phyloP scores from a whole-genome alignment of 2,329 filamentous ascomycete species.

The Fusarium fujikuroi region DNA sequence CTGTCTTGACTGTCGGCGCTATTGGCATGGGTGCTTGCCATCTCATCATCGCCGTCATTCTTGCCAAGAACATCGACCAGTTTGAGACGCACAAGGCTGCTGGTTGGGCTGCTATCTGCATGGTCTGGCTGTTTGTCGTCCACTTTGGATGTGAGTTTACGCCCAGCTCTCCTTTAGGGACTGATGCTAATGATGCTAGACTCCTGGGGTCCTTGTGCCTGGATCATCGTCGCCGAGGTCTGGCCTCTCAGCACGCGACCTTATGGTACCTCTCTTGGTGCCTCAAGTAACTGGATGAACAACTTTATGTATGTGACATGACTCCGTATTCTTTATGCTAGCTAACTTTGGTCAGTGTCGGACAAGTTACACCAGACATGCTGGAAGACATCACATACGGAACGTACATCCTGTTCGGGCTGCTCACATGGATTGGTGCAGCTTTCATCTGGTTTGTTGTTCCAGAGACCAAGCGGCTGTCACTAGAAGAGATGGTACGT shows the following conservation, averaged over 20 bases:
- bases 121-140: constrained; percentile 80
- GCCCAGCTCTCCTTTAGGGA: fast-evolving
- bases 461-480: constrained; percentile 71
- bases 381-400: constrained; percentile 72
- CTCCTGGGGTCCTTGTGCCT: constrained; percentile 78
- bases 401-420: constrained; percentile 77
- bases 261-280: constrained; percentile 76
- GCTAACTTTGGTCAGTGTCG: constrained; percentile 55
- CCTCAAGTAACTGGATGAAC: constrained; percentile 72
- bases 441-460: constrained; percentile 72
- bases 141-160: constrained; percentile 69
- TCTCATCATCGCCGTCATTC: constrained; percentile 76
- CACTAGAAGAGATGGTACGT: constrained; percentile 71
- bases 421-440: constrained; percentile 71
- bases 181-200: constrained; percentile 45
- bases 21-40: constrained; percentile 77
- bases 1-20: constrained; percentile 70
- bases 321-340: fast-evolving
- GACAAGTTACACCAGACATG: constrained; percentile 77
- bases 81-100: constrained; percentile 67
- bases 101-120: constrained; percentile 74
- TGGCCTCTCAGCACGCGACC: constrained; percentile 77
- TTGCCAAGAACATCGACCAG: constrained; percentile 69
- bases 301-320: constrained; percentile 59
- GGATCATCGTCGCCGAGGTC: constrained; percentile 80